Evolutionary conservation across 345 rosid genomes (phyloP).

Genomic region (Citrus medica): DNA sequence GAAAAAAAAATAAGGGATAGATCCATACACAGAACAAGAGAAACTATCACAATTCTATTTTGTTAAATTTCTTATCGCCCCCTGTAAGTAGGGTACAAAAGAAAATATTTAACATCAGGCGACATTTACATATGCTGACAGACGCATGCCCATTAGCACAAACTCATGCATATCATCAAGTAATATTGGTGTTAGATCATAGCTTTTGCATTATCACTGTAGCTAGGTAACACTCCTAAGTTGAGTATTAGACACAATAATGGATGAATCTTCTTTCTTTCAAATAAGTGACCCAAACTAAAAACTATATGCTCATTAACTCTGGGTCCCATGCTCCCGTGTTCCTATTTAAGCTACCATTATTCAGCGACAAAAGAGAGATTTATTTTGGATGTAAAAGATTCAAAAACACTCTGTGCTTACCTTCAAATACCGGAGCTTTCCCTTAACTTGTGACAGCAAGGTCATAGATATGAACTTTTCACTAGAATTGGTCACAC

Average conservation of each 20-base stretch:
- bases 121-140: background rate
- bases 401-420: background rate
- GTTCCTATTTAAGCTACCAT: background rate
- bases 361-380: background rate
- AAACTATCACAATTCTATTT: background rate
- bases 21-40: background rate
- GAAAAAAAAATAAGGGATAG: background rate
- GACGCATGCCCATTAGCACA: background rate
- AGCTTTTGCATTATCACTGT: background rate
- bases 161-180: background rate
- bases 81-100: background rate
- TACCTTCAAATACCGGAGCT: conserved; percentile 94
- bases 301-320: background rate
- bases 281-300: background rate
- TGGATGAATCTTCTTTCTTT: background rate
- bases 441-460: conserved; percentile 65
- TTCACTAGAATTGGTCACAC: conserved; percentile 67
- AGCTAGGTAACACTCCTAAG: background rate
- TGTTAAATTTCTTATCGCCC: background rate
- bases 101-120: background rate
- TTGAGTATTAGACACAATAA: background rate
- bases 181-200: background rate
- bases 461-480: conserved; percentile 67
- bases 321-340: background rate
- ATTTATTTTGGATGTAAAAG: background rate